Base-by-base conservation (phyloP, 148 eudicot genomes). In the Rhododendron vialii region DNA sequence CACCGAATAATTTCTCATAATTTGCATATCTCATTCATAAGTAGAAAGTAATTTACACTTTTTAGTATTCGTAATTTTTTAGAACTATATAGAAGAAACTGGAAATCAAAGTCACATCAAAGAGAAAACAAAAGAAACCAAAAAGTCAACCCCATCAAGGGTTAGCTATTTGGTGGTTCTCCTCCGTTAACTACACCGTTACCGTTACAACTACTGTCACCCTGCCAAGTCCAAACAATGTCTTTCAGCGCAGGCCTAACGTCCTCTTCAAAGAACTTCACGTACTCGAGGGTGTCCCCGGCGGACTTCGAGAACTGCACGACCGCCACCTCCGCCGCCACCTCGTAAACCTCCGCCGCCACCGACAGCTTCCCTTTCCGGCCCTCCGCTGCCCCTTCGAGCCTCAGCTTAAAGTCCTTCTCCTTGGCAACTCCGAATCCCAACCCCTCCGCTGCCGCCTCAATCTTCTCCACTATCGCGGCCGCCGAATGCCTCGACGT, bases 201-300 rank as follows among this genome's bases (percentile, higher is more conserved):
- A 26, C 78, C 51, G 77, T 65, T 43, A 43, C 24, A 26, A 17
- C 15, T 80, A 38, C 9, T 73, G 24, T 93, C 95, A 18, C 93
- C 93, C 87, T 93, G 94, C 97, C 97, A 94, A 61, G 88, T 90
- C 93, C 92, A 94, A 82, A 89, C 93, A 82, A 94, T 91, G 45
- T 92, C 95, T 41, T 92, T 84, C 88, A 94, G 84, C 0, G 93
- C 92, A 8, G 93, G 94, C 87, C 91, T 91, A n/a, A 94, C 85
- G 50, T 90, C 92, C 85, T 93, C 95, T 43, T 92, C 93, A 86
- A 90, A 89, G 79, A 89, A 86, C 88, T 90, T 91, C 75, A 65
- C 73, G 78, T 91, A 94, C 67, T 94, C 95, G n/a, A 88, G 26
- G 0, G 91, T 77, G 41, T 94, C 98, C 2, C 98, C 98, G 12